phyloP scores from a whole-genome alignment of 2,329 filamentous ascomycete species.

The Pestalotiopsis sp. region DNA sequence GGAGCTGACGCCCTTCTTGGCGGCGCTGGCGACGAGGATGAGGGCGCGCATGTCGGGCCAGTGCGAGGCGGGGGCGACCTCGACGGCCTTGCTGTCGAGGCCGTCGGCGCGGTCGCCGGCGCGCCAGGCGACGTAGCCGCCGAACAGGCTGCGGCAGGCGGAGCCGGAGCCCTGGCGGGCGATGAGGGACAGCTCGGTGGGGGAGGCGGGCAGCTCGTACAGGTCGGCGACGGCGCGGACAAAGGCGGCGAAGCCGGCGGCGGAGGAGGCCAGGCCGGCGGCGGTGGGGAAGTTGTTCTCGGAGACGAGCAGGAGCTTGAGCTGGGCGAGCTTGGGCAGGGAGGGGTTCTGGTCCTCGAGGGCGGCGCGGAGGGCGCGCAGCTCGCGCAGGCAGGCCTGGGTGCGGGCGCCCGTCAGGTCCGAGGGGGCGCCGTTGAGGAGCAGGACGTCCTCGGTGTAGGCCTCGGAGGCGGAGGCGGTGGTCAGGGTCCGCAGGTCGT shows the following conservation, averaged over 20 bases:
- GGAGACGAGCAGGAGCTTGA: slow-evolving; percentile 83
- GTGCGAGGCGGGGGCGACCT: slow-evolving; percentile 85
- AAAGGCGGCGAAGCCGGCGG: slow-evolving; percentile 69
- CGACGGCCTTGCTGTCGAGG: slow-evolving; percentile 82
- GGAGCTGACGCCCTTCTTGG: slow-evolving; percentile 93
- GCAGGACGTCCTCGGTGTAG: slow-evolving; percentile 72
- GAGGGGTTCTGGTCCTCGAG: slow-evolving; percentile 73
- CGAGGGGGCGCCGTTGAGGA: slow-evolving; percentile 81
- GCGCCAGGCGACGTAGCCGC: slow-evolving; percentile 95
- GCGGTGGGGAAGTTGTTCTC: slow-evolving; percentile 99
- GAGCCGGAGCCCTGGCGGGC: slow-evolving; percentile 94
- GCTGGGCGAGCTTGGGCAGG: slow-evolving; percentile 78
- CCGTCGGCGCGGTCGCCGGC: slow-evolving; percentile 77
- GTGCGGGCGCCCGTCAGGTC: slow-evolving; percentile 87
- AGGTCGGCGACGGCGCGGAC: slow-evolving; percentile 89
- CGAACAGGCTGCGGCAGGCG: slow-evolving; percentile 90
- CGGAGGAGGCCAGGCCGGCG: slow-evolving; percentile 79
- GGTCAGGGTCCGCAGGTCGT: slow-evolving; percentile 91
- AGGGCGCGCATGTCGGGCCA: slow-evolving; percentile 96
- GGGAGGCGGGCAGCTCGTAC: slow-evolving; percentile 80
- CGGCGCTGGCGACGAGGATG: slow-evolving; percentile 87
- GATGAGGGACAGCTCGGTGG: slow-evolving; percentile 83
- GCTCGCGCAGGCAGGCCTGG: slow-evolving; percentile 90
- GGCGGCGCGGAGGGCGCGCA: slow-evolving; percentile 74
- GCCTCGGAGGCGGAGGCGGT: slow-evolving; percentile 85